Conservation (phyloP, 768 basidiomycete species). For the Tricholoma furcatifolium region DNA sequence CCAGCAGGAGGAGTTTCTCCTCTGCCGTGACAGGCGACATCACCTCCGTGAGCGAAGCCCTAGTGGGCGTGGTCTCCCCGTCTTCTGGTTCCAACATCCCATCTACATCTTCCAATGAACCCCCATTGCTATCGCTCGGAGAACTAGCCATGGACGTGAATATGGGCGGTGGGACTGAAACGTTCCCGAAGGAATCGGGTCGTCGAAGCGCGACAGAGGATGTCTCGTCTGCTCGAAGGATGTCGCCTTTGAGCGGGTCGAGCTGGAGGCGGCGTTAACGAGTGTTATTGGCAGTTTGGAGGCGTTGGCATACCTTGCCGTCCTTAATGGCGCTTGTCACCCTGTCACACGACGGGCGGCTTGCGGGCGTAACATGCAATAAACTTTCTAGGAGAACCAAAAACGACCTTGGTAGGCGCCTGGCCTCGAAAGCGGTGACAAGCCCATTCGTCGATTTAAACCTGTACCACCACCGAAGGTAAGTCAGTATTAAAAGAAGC, state of each 20-base stretch:
- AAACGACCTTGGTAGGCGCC: conserved; percentile 71
- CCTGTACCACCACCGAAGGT: conserved; percentile 20
- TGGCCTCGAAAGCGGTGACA: conserved; percentile 57
- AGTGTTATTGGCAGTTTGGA: neutral
- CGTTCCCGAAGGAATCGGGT: conserved; percentile 3
- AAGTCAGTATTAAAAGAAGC: neutral
- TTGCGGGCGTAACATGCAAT: conserved; percentile 55
- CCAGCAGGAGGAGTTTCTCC: conserved; percentile 17
- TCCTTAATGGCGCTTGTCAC: conserved; percentile 68
- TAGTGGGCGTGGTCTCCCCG: conserved; percentile 10
- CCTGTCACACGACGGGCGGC: conserved; percentile 72
- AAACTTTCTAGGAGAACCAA: conserved; percentile 73
- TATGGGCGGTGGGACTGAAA: neutral
- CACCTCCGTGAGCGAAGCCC: neutral
- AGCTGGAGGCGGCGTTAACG: conserved; percentile 5
- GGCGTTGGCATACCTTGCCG: conserved; percentile 56
- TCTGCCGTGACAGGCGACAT: neutral
- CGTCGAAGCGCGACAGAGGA: conserved; percentile 14
- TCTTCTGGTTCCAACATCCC: neutral
- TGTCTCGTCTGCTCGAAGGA: neutral
- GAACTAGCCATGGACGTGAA: neutral
- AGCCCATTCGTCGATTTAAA: conserved; percentile 53
- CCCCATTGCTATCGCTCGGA: neutral
- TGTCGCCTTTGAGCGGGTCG: conserved; percentile 18
- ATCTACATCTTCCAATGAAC: neutral